Conservation (phyloP, 2,329 filamentous ascomycete species). For the Daldinia eschscholtzii region DNA sequence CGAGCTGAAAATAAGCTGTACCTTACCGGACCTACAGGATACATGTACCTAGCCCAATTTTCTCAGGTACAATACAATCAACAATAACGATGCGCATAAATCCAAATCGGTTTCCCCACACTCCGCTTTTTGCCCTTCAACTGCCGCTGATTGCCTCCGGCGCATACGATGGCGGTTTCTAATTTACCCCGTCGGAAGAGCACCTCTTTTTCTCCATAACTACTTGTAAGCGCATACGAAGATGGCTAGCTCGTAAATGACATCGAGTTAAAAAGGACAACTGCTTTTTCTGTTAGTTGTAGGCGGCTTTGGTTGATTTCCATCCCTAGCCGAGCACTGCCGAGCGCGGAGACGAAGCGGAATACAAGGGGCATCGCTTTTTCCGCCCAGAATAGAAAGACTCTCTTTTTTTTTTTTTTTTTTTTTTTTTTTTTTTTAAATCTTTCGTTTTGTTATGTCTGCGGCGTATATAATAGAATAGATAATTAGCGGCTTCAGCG, state of each 20-base stretch:
- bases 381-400: neutral
- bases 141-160: conserved; percentile 14
- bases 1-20: conserved; percentile 31
- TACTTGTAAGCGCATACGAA: conserved; percentile 17
- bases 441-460: conserved; percentile 14
- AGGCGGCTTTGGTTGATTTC: conserved; percentile 29
- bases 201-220: conserved; percentile 11
- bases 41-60: conserved; percentile 23
- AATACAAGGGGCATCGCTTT: neutral
- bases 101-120: neutral
- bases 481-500: neutral
- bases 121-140: conserved; percentile 8
- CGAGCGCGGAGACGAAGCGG: conserved; percentile 42
- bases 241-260: neutral
- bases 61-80: conserved; percentile 5
- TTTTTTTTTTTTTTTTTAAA: conserved; percentile 18
- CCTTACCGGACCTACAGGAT: neutral
- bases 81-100: conserved; percentile 5
- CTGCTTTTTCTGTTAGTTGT: conserved; percentile 6
- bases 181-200: conserved; percentile 27
- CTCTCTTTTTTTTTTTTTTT: conserved; percentile 15
- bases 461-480: conserved; percentile 5
- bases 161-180: conserved; percentile 21
- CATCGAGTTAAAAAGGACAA: conserved; percentile 14
- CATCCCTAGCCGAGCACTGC: conserved; percentile 49